Percentiles rank a stretch among this genome's conserved stretches.
Evolutionary conservation across 805 yeast species (phyloP).

Genomic region (Starmerella tilneyi): DNA sequence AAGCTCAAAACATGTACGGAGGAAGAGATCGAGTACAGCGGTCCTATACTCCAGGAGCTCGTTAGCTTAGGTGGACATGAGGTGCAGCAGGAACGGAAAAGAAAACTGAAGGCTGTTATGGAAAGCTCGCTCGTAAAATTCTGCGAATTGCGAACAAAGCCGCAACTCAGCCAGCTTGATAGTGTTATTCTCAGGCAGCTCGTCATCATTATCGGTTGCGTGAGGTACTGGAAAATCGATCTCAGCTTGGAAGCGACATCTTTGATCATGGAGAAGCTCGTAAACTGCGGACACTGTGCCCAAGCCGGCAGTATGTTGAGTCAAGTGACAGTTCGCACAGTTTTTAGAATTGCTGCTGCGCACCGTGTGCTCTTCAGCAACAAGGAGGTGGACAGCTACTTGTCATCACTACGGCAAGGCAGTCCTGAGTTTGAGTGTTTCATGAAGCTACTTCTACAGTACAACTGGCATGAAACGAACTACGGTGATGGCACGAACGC

Average conservation of each 20-base stretch:
- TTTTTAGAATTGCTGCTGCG: slow-evolving; percentile 3
- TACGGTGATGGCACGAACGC: not conserved
- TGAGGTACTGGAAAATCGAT: not conserved
- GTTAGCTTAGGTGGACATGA: slow-evolving; percentile 3
- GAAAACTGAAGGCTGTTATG: not conserved
- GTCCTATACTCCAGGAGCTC: slow-evolving; percentile 14
- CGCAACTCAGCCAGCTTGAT: not conserved
- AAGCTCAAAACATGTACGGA: slow-evolving; percentile 6
- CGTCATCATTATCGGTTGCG: not conserved
- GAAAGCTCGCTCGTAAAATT: not conserved
- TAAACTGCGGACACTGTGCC: not conserved
- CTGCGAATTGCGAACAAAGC: not conserved
- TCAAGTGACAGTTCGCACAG: not conserved
- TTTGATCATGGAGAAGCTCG: not conserved
- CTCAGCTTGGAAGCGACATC: not conserved
- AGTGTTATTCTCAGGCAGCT: not conserved
- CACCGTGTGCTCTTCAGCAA: not conserved
- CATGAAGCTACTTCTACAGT: not conserved
- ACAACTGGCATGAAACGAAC: not conserved
- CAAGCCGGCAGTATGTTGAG: not conserved
- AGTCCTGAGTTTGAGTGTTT: slow-evolving; percentile 1
- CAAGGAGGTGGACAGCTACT: not conserved
- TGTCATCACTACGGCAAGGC: not conserved
- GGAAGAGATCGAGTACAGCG: not conserved
- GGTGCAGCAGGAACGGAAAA: slow-evolving; percentile 1